Percentiles rank a stretch among this genome's conserved stretches.
These are phyloP conservation scores for Delonix regia DNA, from an alignment of 306 rosid species.

Conservation along the genomic window DNA sequence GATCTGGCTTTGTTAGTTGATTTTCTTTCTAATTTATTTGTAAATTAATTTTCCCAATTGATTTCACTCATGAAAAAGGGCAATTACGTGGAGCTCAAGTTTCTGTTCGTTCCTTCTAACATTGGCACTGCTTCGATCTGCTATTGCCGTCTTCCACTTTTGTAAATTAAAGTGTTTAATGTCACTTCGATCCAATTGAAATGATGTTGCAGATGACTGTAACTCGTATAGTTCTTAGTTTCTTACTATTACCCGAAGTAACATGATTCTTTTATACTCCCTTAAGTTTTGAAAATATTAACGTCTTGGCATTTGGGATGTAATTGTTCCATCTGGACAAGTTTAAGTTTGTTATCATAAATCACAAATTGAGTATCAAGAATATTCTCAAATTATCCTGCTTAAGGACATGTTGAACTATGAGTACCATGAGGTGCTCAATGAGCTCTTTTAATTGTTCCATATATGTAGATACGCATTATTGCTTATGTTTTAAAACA, in stretches of 20 bases:
- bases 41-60: background rate
- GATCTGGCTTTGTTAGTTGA: constrained; percentile 35
- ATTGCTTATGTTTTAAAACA: constrained; percentile 12
- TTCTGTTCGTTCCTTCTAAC: background rate
- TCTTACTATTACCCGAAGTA: background rate
- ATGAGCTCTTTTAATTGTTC: background rate
- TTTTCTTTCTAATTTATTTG: background rate
- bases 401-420: background rate
- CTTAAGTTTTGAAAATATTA: background rate
- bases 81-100: constrained; percentile 22
- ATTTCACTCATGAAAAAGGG: background rate
- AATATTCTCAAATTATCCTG: background rate
- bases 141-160: constrained; percentile 29
- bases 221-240: background rate
- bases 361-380: background rate
- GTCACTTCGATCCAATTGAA: constrained; percentile 41
- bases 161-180: background rate
- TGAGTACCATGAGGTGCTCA: background rate
- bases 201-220: background rate
- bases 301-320: background rate
- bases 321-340: background rate
- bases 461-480: background rate
- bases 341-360: background rate
- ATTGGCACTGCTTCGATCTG: constrained; percentile 28
- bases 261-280: background rate